Evolutionary conservation across 1,139 yeast species (phyloP).

Genomic region (Hanseniaspora gamundiae): DNA sequence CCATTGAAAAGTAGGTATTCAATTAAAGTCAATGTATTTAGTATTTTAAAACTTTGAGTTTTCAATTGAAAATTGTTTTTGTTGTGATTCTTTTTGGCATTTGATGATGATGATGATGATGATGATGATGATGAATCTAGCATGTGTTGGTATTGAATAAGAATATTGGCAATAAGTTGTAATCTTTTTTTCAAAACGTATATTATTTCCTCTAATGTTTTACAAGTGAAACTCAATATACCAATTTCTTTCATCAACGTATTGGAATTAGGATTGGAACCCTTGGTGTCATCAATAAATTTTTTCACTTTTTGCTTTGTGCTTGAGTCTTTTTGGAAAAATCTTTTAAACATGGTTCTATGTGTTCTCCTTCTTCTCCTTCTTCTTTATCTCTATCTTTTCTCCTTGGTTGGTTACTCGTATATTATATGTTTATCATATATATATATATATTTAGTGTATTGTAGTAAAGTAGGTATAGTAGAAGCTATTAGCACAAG

Average conservation of each 20-base stretch:
- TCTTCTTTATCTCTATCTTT: too few species aligned
- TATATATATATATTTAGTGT: too few species aligned
- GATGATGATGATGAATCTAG: background rate
- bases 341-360: background rate
- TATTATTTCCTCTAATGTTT: constrained; percentile 21
- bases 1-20: constrained; percentile 22
- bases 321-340: constrained; percentile 9
- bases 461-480: too few species aligned
- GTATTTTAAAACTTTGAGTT: constrained; percentile 17
- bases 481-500: too few species aligned
- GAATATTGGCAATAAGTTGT: background rate
- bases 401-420: too few species aligned
- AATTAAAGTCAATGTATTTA: constrained; percentile 22
- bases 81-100: too few species aligned
- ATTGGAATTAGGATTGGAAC: constrained; percentile 17
- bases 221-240: constrained; percentile 22
- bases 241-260: constrained; percentile 24
- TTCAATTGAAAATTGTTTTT: background rate
- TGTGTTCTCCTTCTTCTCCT: background rate
- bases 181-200: constrained; percentile 20
- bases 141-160: background rate
- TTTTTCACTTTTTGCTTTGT: constrained; percentile 21
- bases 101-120: background rate
- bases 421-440: background rate
- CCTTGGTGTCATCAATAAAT: constrained; percentile 20